phyloP scores from a whole-genome alignment of 2,329 filamentous ascomycete species.

The Penicillium sumatraense region DNA sequence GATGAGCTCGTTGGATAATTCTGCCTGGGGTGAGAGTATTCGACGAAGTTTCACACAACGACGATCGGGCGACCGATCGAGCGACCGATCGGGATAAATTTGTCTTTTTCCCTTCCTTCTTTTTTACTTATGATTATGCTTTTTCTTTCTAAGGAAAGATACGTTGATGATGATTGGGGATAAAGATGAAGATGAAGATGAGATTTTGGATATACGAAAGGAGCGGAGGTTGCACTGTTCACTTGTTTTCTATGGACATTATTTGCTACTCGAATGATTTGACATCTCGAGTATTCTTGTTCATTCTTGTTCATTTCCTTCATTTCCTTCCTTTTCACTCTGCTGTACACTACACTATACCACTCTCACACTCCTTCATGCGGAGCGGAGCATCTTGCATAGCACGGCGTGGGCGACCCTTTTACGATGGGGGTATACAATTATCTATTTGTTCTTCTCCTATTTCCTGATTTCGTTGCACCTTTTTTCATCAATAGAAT shows the following conservation, averaged over 20 bases:
- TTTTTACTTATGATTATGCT: no score
- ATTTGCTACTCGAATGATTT: slow-evolving; percentile 10
- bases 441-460: no score
- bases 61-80: slow-evolving; percentile 42
- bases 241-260: slow-evolving; percentile 4
- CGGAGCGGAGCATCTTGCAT: slow-evolving; percentile 27
- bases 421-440: slow-evolving; percentile 2
- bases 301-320: neutral
- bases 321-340: neutral
- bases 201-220: slow-evolving; percentile 11
- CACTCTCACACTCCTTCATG: slow-evolving; percentile 4
- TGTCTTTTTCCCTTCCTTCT: neutral
- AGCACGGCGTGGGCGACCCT: slow-evolving; percentile 27
- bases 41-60: slow-evolving; percentile 79
- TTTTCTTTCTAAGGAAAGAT: slow-evolving; percentile 8
- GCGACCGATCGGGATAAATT: slow-evolving; percentile 8
- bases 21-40: slow-evolving; percentile 92
- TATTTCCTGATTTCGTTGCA: no score
- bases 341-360: neutral
- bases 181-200: no score
- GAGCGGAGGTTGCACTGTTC: neutral
- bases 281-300: slow-evolving; percentile 9
- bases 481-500: slow-evolving; percentile 25
- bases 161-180: slow-evolving; percentile 7
- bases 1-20: slow-evolving; percentile 83